Conservation (phyloP, 768 basidiomycete genomes). For the Cystofilobasidium capitatum region DNA sequence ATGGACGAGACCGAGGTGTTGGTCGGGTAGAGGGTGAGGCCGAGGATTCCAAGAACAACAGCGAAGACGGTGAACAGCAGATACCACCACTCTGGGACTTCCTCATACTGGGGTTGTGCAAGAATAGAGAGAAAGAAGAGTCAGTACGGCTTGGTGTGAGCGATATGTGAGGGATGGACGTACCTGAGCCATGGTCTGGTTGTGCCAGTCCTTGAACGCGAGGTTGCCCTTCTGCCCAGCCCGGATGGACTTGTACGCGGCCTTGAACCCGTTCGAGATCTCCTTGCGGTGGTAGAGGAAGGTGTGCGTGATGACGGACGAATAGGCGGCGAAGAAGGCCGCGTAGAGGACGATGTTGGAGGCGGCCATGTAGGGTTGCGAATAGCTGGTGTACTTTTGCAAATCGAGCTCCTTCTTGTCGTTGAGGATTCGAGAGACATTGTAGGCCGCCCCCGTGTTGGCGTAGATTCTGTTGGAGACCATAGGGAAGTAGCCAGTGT, state of each 20-base stretch:
- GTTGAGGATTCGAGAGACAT: conserved; percentile 38
- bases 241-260: conserved; percentile 24
- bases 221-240: conserved; percentile 25
- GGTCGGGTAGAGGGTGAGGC: conserved; percentile 18
- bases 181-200: too few species aligned
- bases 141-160: too few species aligned
- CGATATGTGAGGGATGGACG: too few species aligned
- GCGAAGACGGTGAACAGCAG: conserved; percentile 14
- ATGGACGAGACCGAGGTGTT: conserved; percentile 39
- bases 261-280: conserved; percentile 45
- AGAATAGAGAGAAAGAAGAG: too few species aligned
- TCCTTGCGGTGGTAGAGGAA: conserved; percentile 54
- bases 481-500: conserved; percentile 41
- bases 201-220: conserved; percentile 25
- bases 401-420: conserved; percentile 37
- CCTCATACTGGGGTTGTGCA: conserved; percentile 14
- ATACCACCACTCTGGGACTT: conserved; percentile 25
- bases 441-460: conserved; percentile 47
- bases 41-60: conserved; percentile 10
- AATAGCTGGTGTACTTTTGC: conserved; percentile 45
- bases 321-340: conserved; percentile 41
- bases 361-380: conserved; percentile 43
- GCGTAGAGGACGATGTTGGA: conserved; percentile 29
- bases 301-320: conserved; percentile 43
- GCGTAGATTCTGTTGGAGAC: conserved; percentile 40